phyloP scores from a whole-genome alignment of 345 rosid species.

The Toxicodendron radicans region DNA sequence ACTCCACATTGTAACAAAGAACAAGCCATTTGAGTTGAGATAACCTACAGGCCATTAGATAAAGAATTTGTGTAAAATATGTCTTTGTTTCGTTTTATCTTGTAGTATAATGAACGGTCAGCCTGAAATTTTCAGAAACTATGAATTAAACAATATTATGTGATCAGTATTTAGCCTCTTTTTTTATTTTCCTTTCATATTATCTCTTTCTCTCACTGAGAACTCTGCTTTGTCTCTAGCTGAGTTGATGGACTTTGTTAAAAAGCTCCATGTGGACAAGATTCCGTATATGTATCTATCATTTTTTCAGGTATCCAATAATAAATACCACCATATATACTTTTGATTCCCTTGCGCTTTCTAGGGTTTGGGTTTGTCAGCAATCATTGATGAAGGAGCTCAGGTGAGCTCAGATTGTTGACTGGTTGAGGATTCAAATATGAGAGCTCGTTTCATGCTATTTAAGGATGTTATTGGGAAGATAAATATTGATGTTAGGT shows the following conservation, averaged over 20 bases:
- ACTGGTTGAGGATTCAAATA: slow-evolving; percentile 13
- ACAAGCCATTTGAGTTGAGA: background rate
- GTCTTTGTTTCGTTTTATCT: background rate
- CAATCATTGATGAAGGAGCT: slow-evolving; percentile 24
- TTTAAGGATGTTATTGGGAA: slow-evolving; percentile 22
- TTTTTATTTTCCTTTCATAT: background rate
- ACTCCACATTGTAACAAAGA: background rate
- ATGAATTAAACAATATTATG: background rate
- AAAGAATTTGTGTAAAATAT: background rate
- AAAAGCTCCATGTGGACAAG: slow-evolving; percentile 28
- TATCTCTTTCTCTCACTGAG: slow-evolving; percentile 7
- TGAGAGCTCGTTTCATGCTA: slow-evolving; percentile 26
- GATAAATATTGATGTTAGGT: background rate
- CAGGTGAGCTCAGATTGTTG: background rate
- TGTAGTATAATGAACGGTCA: background rate
- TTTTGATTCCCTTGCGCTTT: slow-evolving; percentile 27
- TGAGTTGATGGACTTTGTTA: slow-evolving; percentile 23
- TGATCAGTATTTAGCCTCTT: background rate
- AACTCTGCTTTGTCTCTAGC: background rate
- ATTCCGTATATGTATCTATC: slow-evolving; percentile 36
- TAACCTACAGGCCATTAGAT: background rate
- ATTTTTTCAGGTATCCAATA: slow-evolving; percentile 20
- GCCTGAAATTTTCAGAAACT: background rate
- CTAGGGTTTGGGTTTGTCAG: slow-evolving; percentile 31
- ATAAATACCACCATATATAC: slow-evolving; percentile 24